A percentile compares a stretch with the other conserved stretches of the same genome.
These are phyloP conservation scores for Amaranthus tricolor DNA, from an alignment of 179 eudicot genomes.

Conservation along the genomic window DNA sequence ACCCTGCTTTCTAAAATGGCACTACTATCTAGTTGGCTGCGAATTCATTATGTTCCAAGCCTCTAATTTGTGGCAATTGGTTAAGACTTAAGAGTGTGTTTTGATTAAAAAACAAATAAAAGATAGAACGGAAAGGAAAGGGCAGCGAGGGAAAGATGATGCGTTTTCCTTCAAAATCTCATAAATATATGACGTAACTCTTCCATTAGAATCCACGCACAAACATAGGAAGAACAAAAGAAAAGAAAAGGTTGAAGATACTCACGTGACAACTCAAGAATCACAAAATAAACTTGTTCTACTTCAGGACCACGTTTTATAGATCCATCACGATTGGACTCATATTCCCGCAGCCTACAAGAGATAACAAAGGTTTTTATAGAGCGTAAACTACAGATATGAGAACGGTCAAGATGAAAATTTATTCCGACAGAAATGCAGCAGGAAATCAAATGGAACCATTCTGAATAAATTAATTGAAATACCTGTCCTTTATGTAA, in stretches of 20 bases:
- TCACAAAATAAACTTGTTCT: slow-evolving; percentile 69
- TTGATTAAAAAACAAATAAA: too few relatives aligned
- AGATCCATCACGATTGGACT: slow-evolving; percentile 54
- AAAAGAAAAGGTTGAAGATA: slow-evolving; percentile 17
- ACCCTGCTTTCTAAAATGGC: background rate
- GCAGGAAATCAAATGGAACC: background rate
- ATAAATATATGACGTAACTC: too few relatives aligned
- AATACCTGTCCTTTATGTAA: slow-evolving; percentile 87
- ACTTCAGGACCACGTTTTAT: slow-evolving; percentile 83
- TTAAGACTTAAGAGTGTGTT: too few relatives aligned
- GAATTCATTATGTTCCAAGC: background rate
- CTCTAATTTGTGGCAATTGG: background rate
- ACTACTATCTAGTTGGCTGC: background rate
- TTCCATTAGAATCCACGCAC: too few relatives aligned
- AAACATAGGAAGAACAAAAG: background rate
- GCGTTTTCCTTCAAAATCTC: too few relatives aligned
- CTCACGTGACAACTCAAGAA: slow-evolving; percentile 91
- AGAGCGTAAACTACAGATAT: background rate
- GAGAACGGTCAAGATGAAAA: background rate
- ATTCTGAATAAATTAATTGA: background rate
- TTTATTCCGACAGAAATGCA: background rate
- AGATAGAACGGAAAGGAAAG: too few relatives aligned
- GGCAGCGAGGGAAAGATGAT: too few relatives aligned
- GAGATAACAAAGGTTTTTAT: slow-evolving; percentile 1
- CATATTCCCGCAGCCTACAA: slow-evolving; percentile 74